Evolutionary conservation across 2,329 filamentous ascomycete species (phyloP).

Genomic region (Cladophialophora bantiana): DNA sequence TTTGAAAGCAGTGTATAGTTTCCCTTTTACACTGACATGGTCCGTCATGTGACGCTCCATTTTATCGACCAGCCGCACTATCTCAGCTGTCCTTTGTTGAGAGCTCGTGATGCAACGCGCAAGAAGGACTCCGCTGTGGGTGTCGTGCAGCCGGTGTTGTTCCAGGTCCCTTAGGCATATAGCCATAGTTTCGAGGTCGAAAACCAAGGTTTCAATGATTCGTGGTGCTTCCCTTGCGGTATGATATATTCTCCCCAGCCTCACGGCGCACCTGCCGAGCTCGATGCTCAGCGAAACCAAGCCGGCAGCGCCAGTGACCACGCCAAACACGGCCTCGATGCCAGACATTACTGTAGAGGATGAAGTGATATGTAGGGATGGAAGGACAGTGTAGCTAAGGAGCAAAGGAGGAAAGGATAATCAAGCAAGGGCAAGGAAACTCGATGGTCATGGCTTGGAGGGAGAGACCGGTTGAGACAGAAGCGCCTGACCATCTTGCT

Average conservation of each 20-base stretch:
- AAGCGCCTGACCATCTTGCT: too few species aligned
- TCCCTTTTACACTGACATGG: constrained; percentile 7
- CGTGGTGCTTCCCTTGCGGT: constrained; percentile 16
- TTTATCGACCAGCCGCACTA: constrained; percentile 11
- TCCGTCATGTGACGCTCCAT: constrained; percentile 18
- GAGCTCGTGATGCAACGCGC: constrained; percentile 15
- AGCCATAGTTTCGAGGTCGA: constrained; percentile 24
- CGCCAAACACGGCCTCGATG: constrained; percentile 6
- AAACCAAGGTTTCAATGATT: not conserved
- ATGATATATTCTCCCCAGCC: constrained; percentile 21
- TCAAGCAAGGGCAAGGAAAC: too few species aligned
- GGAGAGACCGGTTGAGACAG: too few species aligned
- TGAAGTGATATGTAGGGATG: too few species aligned
- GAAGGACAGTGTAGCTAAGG: too few species aligned
- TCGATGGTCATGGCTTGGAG: too few species aligned
- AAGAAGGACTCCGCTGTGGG: constrained; percentile 4
- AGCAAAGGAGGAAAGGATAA: too few species aligned
- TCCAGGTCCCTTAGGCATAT: constrained; percentile 15
- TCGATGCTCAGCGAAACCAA: constrained; percentile 20
- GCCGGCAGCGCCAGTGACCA: constrained; percentile 11
- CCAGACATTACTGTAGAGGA: not conserved
- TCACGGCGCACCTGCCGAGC: constrained; percentile 20
- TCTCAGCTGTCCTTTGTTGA: constrained; percentile 7
- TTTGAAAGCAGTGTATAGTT: constrained; percentile 23
- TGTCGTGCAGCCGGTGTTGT: constrained; percentile 6